A percentile compares a stretch with the other conserved stretches of the same genome.
These are phyloP conservation scores for Salvia hispanica DNA, from an alignment of 257 asterid genomes.

Conservation along the genomic window DNA sequence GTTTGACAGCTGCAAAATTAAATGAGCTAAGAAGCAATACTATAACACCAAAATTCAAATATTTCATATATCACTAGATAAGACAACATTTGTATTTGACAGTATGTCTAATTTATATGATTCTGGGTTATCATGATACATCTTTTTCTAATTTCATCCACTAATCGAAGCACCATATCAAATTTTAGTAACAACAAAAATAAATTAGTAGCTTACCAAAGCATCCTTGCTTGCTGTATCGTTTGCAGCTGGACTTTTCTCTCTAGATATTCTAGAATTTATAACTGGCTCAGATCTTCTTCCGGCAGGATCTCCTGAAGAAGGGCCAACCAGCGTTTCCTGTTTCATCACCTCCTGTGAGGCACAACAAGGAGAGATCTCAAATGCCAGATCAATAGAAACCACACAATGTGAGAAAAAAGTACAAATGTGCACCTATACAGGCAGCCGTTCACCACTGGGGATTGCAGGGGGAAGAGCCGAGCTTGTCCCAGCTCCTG, in stretches of 20 bases:
- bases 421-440: constrained; percentile 26
- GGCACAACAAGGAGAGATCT: constrained; percentile 26
- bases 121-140: background rate
- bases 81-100: too few relatives aligned
- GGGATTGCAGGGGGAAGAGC: constrained; percentile 89
- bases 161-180: background rate
- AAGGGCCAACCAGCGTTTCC: constrained; percentile 67
- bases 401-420: background rate
- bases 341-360: constrained; percentile 68
- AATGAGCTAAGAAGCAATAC: too few relatives aligned
- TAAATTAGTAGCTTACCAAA: constrained; percentile 52
- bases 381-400: constrained; percentile 8
- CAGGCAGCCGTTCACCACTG: constrained; percentile 65
- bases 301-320: constrained; percentile 72
- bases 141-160: background rate
- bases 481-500: constrained; percentile 77
- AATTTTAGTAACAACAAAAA: constrained; percentile 16
- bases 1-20: constrained; percentile 64
- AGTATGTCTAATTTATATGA: too few relatives aligned
- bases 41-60: too few relatives aligned
- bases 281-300: constrained; percentile 66
- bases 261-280: constrained; percentile 60
- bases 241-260: constrained; percentile 72
- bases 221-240: constrained; percentile 84
- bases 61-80: too few relatives aligned